These are phyloP conservation scores for Babjeviella inositovora DNA, from an alignment of 805 yeast genomes.

Conservation along the genomic window DNA sequence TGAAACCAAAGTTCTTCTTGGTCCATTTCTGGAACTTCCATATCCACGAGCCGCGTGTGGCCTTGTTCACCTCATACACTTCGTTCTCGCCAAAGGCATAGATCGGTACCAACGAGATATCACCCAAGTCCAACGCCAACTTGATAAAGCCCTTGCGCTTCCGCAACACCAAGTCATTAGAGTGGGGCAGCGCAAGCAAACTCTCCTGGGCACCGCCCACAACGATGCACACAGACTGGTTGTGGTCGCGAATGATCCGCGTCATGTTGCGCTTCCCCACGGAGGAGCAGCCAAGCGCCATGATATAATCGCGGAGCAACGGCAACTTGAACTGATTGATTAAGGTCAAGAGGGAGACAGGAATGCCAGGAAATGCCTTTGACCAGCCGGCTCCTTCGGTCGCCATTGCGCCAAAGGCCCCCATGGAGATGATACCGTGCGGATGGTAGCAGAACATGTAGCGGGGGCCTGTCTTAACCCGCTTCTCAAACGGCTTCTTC, in stretches of 20 bases:
- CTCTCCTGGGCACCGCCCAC: conserved; percentile 96
- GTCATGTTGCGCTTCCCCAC: conserved; percentile 65
- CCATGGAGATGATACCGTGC: conserved; percentile 89
- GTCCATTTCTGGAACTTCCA: conserved; percentile 55
- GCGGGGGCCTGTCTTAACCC: conserved; percentile 40
- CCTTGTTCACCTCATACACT: conserved; percentile 24
- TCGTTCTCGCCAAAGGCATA: conserved; percentile 84
- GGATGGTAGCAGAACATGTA: conserved; percentile 93
- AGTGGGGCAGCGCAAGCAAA: conserved; percentile 42
- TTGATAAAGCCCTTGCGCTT: conserved; percentile 82
- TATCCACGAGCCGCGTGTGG: conserved; percentile 19
- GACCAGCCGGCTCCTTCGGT: conserved; percentile 69
- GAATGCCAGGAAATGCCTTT: conserved; percentile 69
- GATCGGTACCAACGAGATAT: conserved; percentile 71
- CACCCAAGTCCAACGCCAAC: conserved; percentile 68
- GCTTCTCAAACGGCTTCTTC: conserved; percentile 9
- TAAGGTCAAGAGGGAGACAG: conserved; percentile 61
- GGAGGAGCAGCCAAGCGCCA: conserved; percentile 71
- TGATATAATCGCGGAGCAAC: conserved; percentile 69
- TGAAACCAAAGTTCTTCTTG: conserved; percentile 61
- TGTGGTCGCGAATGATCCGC: conserved; percentile 36
- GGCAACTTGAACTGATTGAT: conserved; percentile 77
- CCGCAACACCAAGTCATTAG: conserved; percentile 50
- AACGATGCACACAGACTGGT: conserved; percentile 74
- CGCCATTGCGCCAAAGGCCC: conserved; percentile 72